Evolutionary conservation across 495 filamentous ascomycete species (phyloP), one percentile per base, ranked within the genome.

Genomic region (Penicillium odoratum): DNA sequence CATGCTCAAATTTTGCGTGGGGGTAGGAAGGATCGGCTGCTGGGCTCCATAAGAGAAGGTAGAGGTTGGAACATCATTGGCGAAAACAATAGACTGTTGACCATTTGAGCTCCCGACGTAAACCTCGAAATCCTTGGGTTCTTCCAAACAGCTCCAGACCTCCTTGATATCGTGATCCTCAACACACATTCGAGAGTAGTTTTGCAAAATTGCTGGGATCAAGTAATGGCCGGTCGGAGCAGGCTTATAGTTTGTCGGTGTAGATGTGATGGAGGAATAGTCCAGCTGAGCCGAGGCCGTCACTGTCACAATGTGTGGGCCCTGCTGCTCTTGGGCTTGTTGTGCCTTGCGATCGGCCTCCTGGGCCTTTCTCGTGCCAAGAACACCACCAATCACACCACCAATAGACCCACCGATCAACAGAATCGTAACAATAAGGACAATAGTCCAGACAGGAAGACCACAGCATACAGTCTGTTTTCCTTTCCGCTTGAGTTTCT

Each of bases 11-110:
- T 70, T 64, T 59, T 82, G 69, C 3, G 78, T 73, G 2, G 69
- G 66, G 3, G 62, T 60, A 1, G 69, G 59, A 18, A 91, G 68
- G 31, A 75, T 63, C 0, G 91, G 91, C 7, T 85, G 79, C 62
- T 96, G 92, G 34, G 90, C 76, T 5, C 92, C 92, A 66, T 92
- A 96, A 2, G 75, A 74, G 59, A 81, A 85, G 63, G 66, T 72
- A 56, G 61, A 78, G 36, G 52, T 58, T 34, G 48, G 6, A 8
- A 13, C 16, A 31, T 69, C 52, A 33, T 62, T 67, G 7, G 57
- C 50, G 38, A 74, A 73, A 4, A 67, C 53, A 28, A 75, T 66
- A 7, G 57, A 72, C 44, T 65, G 64, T 0, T 66, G 56, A 5
- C 56, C 57, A 25, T 63, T 57, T 8, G 51, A 48, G 26, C 62